Base-by-base conservation (phyloP, 75 land plant genomes). In the Sequoiadendron giganteum region DNA sequence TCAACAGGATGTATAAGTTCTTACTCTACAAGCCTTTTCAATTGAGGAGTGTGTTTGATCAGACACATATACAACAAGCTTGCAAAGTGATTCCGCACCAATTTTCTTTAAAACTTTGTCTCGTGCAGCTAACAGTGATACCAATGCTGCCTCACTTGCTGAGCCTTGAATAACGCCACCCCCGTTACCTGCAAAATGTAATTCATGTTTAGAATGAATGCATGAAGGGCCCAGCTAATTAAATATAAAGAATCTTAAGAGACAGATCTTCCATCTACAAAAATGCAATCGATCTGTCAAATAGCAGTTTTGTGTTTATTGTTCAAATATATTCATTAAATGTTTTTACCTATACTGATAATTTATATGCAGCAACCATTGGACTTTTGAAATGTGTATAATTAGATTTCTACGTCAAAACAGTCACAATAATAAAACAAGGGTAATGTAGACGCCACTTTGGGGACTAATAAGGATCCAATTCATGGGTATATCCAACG, bases 71-170 rank as follows among this genome's bases (percentile, higher is more conserved):
- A 91, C 93, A 16, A 91, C 92, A 10, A 95, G 87, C 85, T 83
- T 89, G 49, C 75, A 72, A 5, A 93, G 72, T 4, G 87, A 83
- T 65, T 84, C 86, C 1, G 0, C 86, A 3, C 85, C 85, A 36
- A 55, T 4, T 11, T 25, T 9, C 49, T 91, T 93, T 79, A 94
- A 86, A 42, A 80, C 58, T 49, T 86, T 89, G 84, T 94, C 94
- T 79, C 98, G 96, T 56, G 96, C 98, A 87, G 96, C 98, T 83
- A 96, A 54, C 81, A 96, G 65, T 39, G 87, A 93, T 89, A 94
- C 95, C 80, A 96, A 58, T 61, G 94, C 91, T 85, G 98, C 96
- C 87, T 95, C 98, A 90, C 98, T 95, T 52, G 98, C 94, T 34
- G 96, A 92, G 65, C 92, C 95, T 68, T 92, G 92, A 0, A 94